Evolutionary conservation across 805 yeast genomes (phyloP).

Genomic region (Teunomyces atbi): DNA sequence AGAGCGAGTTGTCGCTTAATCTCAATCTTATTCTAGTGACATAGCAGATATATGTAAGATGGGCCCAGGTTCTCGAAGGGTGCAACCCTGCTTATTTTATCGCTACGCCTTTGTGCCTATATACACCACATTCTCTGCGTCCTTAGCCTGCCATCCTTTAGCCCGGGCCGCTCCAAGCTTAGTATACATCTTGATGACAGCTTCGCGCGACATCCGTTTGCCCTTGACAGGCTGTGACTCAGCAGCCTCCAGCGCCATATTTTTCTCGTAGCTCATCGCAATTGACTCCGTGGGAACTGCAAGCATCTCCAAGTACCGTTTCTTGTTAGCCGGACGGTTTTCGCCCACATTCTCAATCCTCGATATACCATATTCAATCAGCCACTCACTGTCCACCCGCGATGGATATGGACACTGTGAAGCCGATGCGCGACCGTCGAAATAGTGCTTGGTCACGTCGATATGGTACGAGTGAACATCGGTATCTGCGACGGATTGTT

Average conservation of each 20-base stretch:
- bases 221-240: not conserved
- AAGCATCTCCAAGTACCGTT: slow-evolving; percentile 8
- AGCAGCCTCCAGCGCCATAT: not conserved
- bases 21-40: too few relatives aligned
- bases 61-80: not conserved
- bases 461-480: slow-evolving; percentile 23
- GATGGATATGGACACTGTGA: slow-evolving; percentile 24
- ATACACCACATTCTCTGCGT: slow-evolving; percentile 20
- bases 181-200: slow-evolving; percentile 22
- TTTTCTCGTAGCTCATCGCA: slow-evolving; percentile 1
- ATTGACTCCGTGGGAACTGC: slow-evolving; percentile 8
- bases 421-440: slow-evolving; percentile 14
- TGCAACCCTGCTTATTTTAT: not conserved
- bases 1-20: too few relatives aligned
- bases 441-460: slow-evolving; percentile 17
- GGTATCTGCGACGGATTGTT: slow-evolving; percentile 13
- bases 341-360: slow-evolving; percentile 2
- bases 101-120: not conserved
- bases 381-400: slow-evolving; percentile 19
- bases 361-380: slow-evolving; percentile 17
- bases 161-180: slow-evolving; percentile 27
- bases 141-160: slow-evolving; percentile 24
- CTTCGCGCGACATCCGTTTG: slow-evolving; percentile 6
- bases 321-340: slow-evolving; percentile 1
- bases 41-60: too few relatives aligned